A percentile compares a stretch with the other conserved stretches of the same genome.
Evolutionary conservation across 805 yeast species (phyloP).

Genomic region (Candida awuae): DNA sequence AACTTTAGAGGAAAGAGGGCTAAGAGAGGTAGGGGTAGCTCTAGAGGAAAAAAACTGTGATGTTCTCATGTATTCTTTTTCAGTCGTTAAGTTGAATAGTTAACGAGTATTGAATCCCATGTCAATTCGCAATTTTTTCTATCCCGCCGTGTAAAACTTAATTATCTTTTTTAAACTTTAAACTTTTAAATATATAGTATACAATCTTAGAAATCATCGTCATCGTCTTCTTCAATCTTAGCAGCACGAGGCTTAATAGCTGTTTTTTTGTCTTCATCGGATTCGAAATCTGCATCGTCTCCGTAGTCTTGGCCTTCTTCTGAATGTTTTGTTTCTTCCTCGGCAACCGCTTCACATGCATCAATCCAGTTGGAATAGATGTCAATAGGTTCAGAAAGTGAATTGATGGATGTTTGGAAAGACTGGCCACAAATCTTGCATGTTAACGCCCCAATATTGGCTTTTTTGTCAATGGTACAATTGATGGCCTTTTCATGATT

Average conservation of each 20-base stretch:
- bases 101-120: no score
- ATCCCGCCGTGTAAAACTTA: no score
- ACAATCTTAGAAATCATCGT: slow-evolving; percentile 12
- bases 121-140: no score
- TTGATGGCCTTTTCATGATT: slow-evolving; percentile 90
- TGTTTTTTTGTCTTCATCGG: slow-evolving; percentile 9
- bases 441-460: slow-evolving; percentile 71
- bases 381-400: slow-evolving; percentile 84
- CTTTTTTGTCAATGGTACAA: slow-evolving; percentile 80
- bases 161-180: not conserved
- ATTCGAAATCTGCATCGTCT: slow-evolving; percentile 15
- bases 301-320: no score
- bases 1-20: no score
- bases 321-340: slow-evolving; percentile 34
- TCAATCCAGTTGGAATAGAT: slow-evolving; percentile 97
- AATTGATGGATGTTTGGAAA: slow-evolving; percentile 82
- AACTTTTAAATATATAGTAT: not conserved
- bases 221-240: slow-evolving; percentile 10
- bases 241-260: slow-evolving; percentile 2
- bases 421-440: slow-evolving; percentile 94
- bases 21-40: slow-evolving; percentile 5
- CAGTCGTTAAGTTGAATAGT: no score
- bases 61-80: not conserved
- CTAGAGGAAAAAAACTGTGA: not conserved
- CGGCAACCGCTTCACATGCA: slow-evolving; percentile 86